These are phyloP conservation scores for Thelonectria discophora DNA, from an alignment of 2,329 filamentous ascomycete genomes.

Conservation along the genomic window DNA sequence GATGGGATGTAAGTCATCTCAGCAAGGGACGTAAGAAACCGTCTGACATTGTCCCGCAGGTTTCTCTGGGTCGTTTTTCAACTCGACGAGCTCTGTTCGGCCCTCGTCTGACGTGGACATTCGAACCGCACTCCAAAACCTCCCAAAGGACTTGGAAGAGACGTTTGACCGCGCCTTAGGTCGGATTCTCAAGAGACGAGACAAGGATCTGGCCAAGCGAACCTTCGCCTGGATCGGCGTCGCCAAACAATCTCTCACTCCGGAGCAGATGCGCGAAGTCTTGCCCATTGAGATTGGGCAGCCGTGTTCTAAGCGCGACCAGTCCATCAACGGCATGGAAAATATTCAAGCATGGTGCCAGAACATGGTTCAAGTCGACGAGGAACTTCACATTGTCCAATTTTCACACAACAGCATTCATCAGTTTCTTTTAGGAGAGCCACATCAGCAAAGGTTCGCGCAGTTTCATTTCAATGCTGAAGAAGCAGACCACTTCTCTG, in stretches of 20 bases:
- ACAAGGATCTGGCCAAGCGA: slow-evolving; percentile 2
- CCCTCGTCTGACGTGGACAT: slow-evolving; percentile 37
- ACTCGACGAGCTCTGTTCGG: slow-evolving; percentile 47
- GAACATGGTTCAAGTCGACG: slow-evolving; percentile 46
- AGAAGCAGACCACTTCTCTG: slow-evolving; percentile 43
- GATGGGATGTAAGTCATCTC: slow-evolving; percentile 47
- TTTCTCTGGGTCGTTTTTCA: slow-evolving; percentile 53
- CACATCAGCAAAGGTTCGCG: background rate
- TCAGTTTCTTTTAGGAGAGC: slow-evolving; percentile 38
- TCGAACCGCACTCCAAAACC: slow-evolving; percentile 7
- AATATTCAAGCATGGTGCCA: slow-evolving; percentile 45
- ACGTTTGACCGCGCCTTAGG: slow-evolving; percentile 25
- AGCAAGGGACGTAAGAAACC: no score
- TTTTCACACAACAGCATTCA: slow-evolving; percentile 48
- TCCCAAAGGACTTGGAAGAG: slow-evolving; percentile 27
- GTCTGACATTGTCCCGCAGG: slow-evolving; percentile 35
- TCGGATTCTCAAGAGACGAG: slow-evolving; percentile 20
- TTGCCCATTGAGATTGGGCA: slow-evolving; percentile 46
- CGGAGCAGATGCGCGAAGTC: slow-evolving; percentile 50
- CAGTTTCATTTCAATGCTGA: slow-evolving; percentile 32
- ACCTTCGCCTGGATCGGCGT: slow-evolving; percentile 42
- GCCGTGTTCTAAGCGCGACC: slow-evolving; percentile 34
- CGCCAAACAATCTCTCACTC: slow-evolving; percentile 44
- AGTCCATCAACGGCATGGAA: slow-evolving; percentile 41
- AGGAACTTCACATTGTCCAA: slow-evolving; percentile 43